phyloP scores from a whole-genome alignment of 768 basidiomycete species.

The Heimioporus sp. region DNA sequence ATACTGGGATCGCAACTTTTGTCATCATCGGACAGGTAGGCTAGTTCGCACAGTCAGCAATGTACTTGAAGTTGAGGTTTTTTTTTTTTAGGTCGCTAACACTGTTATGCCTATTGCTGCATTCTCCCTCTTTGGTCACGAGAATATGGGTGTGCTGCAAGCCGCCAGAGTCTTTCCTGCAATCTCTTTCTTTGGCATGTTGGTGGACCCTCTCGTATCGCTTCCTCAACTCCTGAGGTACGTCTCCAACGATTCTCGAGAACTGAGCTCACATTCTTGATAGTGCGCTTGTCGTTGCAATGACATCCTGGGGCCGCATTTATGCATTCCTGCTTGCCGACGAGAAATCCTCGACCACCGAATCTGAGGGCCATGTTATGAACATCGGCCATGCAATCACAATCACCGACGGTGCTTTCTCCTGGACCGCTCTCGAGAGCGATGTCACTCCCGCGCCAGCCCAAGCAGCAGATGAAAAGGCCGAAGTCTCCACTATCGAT shows the following conservation, averaged over 20 bases:
- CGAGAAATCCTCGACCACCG: conserved; percentile 14
- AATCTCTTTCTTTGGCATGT: conserved; percentile 31
- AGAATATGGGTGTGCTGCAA: conserved; percentile 22
- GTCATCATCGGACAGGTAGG: conserved; percentile 25
- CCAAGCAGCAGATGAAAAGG: neutral
- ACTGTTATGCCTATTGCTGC: conserved; percentile 32
- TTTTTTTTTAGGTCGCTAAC: conserved; percentile 18
- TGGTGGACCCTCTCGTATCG: conserved; percentile 29
- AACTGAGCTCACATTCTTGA: neutral
- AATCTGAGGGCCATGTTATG: neutral
- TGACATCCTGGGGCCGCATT: conserved; percentile 28
- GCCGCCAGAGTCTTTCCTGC: conserved; percentile 27
- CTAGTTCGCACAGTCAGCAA: neutral
- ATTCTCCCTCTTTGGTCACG: conserved; percentile 28
- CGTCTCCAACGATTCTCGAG: neutral
- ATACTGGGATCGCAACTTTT: conserved; percentile 21
- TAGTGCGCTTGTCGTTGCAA: conserved; percentile 25
- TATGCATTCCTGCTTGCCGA: conserved; percentile 27
- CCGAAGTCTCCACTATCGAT: conserved; percentile 7
- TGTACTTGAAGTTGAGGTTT: conserved; percentile 1
- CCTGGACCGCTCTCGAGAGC: conserved; percentile 19
- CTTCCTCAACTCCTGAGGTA: conserved; percentile 31
- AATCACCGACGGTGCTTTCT: conserved; percentile 20
- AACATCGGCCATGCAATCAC: conserved; percentile 19
- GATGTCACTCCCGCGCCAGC: neutral